Conservation (phyloP, 2,329 filamentous ascomycete genomes). For the Hypoxylon sp. region DNA sequence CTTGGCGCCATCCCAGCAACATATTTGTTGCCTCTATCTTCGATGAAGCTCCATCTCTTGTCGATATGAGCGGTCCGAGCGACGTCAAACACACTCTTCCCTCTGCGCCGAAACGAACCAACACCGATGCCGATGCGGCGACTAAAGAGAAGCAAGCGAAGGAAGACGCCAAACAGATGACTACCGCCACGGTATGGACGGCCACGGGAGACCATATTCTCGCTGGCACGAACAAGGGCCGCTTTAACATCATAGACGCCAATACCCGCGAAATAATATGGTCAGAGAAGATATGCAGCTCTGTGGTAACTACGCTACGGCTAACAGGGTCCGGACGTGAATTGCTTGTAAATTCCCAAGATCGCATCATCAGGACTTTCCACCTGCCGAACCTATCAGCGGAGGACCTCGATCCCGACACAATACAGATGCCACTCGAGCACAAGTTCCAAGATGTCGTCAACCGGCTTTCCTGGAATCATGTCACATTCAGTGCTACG, state of each 20-base stretch:
- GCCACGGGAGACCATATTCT: constrained; percentile 89
- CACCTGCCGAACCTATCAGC: constrained; percentile 83
- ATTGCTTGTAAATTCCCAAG: constrained; percentile 91
- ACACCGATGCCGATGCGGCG: constrained; percentile 77
- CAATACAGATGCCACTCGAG: constrained; percentile 90
- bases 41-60: constrained; percentile 90
- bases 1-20: constrained; percentile 67
- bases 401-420: constrained; percentile 82
- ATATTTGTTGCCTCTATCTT: constrained; percentile 93
- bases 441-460: constrained; percentile 99
- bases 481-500: constrained; percentile 93
- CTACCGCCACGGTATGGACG: constrained; percentile 92
- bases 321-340: constrained; percentile 88
- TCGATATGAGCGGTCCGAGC: constrained; percentile 80
- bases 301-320: constrained; percentile 89
- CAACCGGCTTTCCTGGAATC: constrained; percentile 95
- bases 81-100: constrained; percentile 84
- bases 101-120: constrained; percentile 83
- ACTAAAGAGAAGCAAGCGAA: constrained; percentile 86
- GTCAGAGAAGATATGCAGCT: constrained; percentile 88
- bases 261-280: constrained; percentile 86
- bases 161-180: constrained; percentile 94
- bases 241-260: constrained; percentile 94
- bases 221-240: constrained; percentile 93
- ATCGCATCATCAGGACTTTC: constrained; percentile 94